Conservation (phyloP, 148 eudicot genomes). For the Limonium bicolor region DNA sequence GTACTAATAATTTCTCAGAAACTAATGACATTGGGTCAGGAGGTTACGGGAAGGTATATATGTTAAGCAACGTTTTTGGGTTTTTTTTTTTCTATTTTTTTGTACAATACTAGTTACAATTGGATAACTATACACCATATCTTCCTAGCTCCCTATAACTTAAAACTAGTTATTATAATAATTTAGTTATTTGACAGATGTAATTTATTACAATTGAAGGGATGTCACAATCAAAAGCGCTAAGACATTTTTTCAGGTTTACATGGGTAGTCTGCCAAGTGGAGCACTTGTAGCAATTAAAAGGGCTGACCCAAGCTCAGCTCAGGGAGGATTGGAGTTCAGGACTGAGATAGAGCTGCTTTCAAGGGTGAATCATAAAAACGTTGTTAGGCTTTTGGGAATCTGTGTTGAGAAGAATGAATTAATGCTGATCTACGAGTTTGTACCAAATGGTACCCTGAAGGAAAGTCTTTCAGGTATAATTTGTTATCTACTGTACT, state of each 20-base stretch:
- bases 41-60: slow-evolving; percentile 82
- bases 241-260: slow-evolving; percentile 51
- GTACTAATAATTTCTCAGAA: slow-evolving; percentile 50
- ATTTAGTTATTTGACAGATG: no score
- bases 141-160: no score
- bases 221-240: no score
- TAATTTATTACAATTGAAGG: no score
- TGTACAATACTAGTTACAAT: no score
- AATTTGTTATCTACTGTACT: not conserved
- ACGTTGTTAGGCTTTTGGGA: slow-evolving; percentile 67
- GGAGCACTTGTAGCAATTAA: slow-evolving; percentile 66
- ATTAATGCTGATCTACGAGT: slow-evolving; percentile 76
- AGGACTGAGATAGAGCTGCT: slow-evolving; percentile 85
- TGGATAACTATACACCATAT: no score
- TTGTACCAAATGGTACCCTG: slow-evolving; percentile 59
- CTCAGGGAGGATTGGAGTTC: slow-evolving; percentile 71
- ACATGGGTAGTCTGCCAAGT: slow-evolving; percentile 44
- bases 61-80: no score
- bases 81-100: no score
- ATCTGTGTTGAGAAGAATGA: slow-evolving; percentile 69
- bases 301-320: slow-evolving; percentile 63
- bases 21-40: slow-evolving; percentile 52
- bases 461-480: slow-evolving; percentile 59
- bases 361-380: slow-evolving; percentile 86
- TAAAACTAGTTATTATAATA: no score